Conservation (phyloP, 305 asterid genomes). For the Galium porrigens region DNA sequence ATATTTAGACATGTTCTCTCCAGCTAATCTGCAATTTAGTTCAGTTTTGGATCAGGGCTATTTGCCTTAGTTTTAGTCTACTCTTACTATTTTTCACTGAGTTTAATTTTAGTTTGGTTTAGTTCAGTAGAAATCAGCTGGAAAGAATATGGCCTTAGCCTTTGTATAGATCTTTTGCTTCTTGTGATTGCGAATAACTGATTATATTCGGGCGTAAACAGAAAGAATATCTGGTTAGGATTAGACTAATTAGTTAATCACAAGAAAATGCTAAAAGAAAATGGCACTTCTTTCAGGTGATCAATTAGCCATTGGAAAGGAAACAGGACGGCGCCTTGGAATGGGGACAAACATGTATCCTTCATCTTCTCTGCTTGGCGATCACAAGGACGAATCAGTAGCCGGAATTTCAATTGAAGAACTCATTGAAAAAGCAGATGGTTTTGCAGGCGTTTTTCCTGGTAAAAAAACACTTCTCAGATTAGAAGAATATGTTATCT, state of each 20-base stretch:
- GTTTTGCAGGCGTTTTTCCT: constrained; percentile 84
- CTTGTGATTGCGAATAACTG: constrained; percentile 1
- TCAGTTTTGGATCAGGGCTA: no score
- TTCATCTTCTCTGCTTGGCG: constrained; percentile 60
- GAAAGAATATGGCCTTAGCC: not conserved
- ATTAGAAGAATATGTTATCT: not conserved
- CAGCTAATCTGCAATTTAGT: no score
- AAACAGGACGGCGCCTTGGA: constrained; percentile 85
- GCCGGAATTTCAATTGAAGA: constrained; percentile 64
- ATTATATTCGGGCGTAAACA: not conserved
- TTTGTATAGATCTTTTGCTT: not conserved
- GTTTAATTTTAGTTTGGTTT: not conserved
- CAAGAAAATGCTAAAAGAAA: not conserved
- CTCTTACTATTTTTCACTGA: no score
- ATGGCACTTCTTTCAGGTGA: constrained; percentile 33
- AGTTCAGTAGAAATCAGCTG: no score
- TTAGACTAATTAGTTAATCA: not conserved
- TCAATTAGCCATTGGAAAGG: constrained; percentile 71
- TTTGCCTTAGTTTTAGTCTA: no score
- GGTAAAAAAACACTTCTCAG: constrained; percentile 21
- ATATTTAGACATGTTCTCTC: not conserved
- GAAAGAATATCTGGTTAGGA: not conserved
- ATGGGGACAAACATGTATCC: constrained; percentile 94
- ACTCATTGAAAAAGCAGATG: constrained; percentile 71
- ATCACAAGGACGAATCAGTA: constrained; percentile 46